A percentile compares a stretch with the other conserved stretches of the same genome.
Conservation (phyloP, 2,329 filamentous ascomycete genomes). For the Clonostachys solani region DNA sequence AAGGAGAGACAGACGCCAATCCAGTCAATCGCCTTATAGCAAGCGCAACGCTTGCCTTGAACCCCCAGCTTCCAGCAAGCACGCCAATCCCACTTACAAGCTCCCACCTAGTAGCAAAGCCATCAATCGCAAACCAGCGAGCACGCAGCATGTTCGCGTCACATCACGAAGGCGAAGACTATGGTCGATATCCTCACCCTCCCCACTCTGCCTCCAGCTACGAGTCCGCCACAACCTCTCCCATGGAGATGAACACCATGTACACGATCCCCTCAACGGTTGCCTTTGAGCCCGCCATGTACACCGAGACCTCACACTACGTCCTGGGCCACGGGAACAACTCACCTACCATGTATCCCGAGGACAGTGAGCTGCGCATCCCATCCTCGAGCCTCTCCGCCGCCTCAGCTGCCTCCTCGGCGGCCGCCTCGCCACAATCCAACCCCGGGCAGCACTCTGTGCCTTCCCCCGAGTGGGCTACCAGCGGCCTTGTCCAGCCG, state of each 20-base stretch:
- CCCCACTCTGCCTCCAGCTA: constrained; percentile 23
- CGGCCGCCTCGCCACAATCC: constrained; percentile 63
- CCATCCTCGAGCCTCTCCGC: constrained; percentile 57
- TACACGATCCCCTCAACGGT: constrained; percentile 25
- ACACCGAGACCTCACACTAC: constrained; percentile 37
- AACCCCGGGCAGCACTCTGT: constrained; percentile 50
- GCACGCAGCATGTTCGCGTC: too few relatives aligned
- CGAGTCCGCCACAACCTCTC: constrained; percentile 20
- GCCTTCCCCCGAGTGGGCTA: constrained; percentile 54
- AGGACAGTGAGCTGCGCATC: constrained; percentile 44
- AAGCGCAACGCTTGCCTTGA: too few relatives aligned
- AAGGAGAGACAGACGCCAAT: too few relatives aligned
- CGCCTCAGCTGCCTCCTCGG: constrained; percentile 59
- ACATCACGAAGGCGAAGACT: constrained; percentile 16
- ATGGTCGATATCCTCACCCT: constrained; percentile 40
- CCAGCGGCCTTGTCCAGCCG: constrained; percentile 47
- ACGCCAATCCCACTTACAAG: too few relatives aligned
- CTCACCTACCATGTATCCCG: constrained; percentile 44
- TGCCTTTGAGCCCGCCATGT: constrained; percentile 41
- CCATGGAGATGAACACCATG: constrained; percentile 43
- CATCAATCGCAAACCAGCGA: too few relatives aligned
- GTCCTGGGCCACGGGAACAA: constrained; percentile 36
- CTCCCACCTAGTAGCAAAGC: too few relatives aligned
- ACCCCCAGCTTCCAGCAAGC: too few relatives aligned
- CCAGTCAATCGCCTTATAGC: too few relatives aligned